A percentile compares a stretch with the other conserved stretches of the same genome.
phyloP scores from a whole-genome alignment of 1,284 basidiomycete genomes.

The Sporisorium iseilematis-ciliati region DNA sequence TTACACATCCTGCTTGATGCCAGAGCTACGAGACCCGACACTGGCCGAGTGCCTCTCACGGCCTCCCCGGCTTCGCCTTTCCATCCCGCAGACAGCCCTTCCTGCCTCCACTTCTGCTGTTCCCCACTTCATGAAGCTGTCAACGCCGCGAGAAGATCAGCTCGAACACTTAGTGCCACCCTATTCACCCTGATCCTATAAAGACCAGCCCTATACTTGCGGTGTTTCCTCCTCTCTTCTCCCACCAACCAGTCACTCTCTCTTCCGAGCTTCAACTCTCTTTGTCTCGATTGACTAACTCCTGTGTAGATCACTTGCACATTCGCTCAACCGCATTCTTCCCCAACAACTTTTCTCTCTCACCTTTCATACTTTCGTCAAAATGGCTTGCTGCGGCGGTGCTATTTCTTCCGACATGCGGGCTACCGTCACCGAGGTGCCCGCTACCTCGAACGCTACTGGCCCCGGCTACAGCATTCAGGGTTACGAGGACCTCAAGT shows the following conservation, averaged over 20 bases:
- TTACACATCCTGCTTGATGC: slow-evolving; percentile 35
- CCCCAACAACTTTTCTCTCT: neutral
- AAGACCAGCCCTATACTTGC: neutral
- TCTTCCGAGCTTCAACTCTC: slow-evolving; percentile 41
- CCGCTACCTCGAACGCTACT: slow-evolving; percentile 53
- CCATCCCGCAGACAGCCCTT: slow-evolving; percentile 2
- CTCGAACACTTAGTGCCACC: neutral
- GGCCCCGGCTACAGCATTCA: slow-evolving; percentile 61
- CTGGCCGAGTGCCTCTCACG: slow-evolving; percentile 19
- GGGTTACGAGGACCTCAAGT: slow-evolving; percentile 61
- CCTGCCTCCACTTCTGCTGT: slow-evolving; percentile 31
- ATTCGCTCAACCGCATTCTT: slow-evolving; percentile 35
- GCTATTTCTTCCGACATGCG: slow-evolving; percentile 70
- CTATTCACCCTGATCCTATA: slow-evolving; percentile 21
- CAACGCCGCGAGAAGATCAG: neutral
- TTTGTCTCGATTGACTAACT: slow-evolving; percentile 15
- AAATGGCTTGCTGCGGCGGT: slow-evolving; percentile 53
- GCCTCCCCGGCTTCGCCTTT: neutral
- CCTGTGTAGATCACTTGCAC: slow-evolving; percentile 19
- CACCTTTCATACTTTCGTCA: slow-evolving; percentile 8
- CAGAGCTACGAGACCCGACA: neutral
- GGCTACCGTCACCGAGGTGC: slow-evolving; percentile 69
- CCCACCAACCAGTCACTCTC: slow-evolving; percentile 27
- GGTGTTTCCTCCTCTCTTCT: neutral
- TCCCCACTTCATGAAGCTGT: slow-evolving; percentile 1